Percentiles rank a stretch among this genome's conserved stretches.
These are phyloP conservation scores for Calonectria leucothoes DNA, from an alignment of 2,329 filamentous ascomycete species.

Conservation along the genomic window DNA sequence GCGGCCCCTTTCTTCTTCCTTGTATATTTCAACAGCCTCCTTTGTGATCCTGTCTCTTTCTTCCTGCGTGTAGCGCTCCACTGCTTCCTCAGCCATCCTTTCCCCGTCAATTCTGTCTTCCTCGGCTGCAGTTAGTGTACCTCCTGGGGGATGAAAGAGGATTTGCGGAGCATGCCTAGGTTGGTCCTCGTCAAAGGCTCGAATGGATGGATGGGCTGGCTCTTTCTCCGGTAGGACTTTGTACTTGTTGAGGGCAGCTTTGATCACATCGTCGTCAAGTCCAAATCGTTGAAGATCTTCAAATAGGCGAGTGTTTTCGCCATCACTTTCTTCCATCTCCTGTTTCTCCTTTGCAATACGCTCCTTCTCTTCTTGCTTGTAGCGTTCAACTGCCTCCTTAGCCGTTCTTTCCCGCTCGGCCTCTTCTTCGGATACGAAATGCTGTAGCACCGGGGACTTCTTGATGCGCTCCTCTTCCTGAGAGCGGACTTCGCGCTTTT, in stretches of 20 bases:
- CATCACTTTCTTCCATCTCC: constrained; percentile 55
- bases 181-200: no score
- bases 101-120: no score
- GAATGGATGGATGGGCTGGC: no score
- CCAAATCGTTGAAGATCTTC: constrained; percentile 69
- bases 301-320: constrained; percentile 65
- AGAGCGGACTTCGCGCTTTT: constrained; percentile 56
- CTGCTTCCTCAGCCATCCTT: constrained; percentile 56
- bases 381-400: constrained; percentile 62
- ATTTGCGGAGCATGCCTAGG: no score
- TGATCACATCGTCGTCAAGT: constrained; percentile 68
- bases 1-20: no score
- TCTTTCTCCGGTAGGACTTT: constrained; percentile 52
- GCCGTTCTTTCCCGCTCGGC: constrained; percentile 55
- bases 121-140: no score
- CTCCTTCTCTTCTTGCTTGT: constrained; percentile 60
- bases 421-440: constrained; percentile 60
- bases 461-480: constrained; percentile 64
- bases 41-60: no score
- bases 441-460: constrained; percentile 61
- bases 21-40: no score
- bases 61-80: constrained; percentile 63
- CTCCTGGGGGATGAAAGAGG: no score
- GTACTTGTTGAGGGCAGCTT: constrained; percentile 69
- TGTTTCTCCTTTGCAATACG: constrained; percentile 58